Base-by-base conservation (phyloP, 1,139 yeast species). In the Entelexis paramagnoliae region DNA sequence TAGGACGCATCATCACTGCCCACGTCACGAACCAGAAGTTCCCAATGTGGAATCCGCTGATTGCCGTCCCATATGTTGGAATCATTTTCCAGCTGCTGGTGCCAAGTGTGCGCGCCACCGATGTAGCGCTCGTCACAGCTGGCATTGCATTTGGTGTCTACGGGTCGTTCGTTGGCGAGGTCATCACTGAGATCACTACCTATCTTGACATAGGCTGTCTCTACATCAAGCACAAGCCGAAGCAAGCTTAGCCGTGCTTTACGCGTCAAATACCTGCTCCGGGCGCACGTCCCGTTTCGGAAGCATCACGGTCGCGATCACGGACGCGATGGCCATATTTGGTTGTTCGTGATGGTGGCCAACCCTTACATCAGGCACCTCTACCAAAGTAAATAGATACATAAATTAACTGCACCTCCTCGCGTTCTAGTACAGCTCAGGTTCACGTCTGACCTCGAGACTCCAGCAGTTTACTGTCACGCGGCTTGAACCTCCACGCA, bases 1-100 rank as follows among this genome's bases (percentile, higher is more conserved):
- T 89, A 20, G 97, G 97, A 4, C 77, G 94, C 64, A 86, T 89
- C 60, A 89, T 89, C 62, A 74, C 85, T 54, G 93, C 88, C 3
- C 96, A 89, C 67, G 78, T 89, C 62, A 87, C 96, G 0, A 69
- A 76, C 53, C 95, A 86, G 64, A 63, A 69, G 3, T 89, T 84
- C 73, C 97, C 97, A 48, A 69, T 73, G 65, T 60, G 75, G 55
- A 85, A 86, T 56, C 75, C 81, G 30, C 87, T 95, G 41, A 75
- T 81, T 75, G 71, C 78, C 47, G 71, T 83, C 30, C 96, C 96
- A 19, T 33, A 72, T 1, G 62, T 70, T 1, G 93, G 87, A 62
- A 63, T 80, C 32, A 40, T 72, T 0, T 53, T 73, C 3, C 74
- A 78, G 56, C 45, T 44, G 28, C 29, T 57, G 16, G 22, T 33